These are phyloP conservation scores for Litsea cubeba DNA, from an alignment of 164 flowering plant species.

Conservation along the genomic window DNA sequence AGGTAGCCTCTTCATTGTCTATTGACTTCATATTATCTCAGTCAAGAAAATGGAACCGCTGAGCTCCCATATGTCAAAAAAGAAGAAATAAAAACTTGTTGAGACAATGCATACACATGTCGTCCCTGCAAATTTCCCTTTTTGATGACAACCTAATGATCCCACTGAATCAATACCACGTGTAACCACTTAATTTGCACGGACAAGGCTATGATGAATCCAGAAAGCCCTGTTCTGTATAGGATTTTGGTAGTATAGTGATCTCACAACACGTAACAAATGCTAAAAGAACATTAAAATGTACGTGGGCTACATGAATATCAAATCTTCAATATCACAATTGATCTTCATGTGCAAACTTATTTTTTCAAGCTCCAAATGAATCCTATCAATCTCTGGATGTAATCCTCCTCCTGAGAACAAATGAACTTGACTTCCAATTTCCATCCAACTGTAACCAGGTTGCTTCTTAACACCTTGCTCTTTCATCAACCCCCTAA, in stretches of 20 bases:
- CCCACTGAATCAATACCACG: not conserved
- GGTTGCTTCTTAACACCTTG: constrained; percentile 43
- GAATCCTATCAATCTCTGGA: constrained; percentile 34
- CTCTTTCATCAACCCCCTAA: constrained; percentile 38
- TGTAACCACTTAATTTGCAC: not conserved
- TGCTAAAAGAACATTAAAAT: not conserved
- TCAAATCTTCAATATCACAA: not conserved
- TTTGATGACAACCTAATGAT: not conserved
- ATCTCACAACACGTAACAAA: too few species aligned
- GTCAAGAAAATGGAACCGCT: too few species aligned
- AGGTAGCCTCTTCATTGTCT: too few species aligned
- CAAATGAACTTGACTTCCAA: constrained; percentile 32
- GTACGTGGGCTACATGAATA: not conserved
- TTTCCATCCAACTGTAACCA: constrained; percentile 49
- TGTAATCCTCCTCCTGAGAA: constrained; percentile 48
- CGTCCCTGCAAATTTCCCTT: not conserved
- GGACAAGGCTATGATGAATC: not conserved
- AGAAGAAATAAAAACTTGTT: too few species aligned
- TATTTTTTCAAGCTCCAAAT: constrained; percentile 24
- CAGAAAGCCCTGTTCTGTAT: not conserved
- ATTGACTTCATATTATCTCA: too few species aligned
- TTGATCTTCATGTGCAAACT: constrained; percentile 27
- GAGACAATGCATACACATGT: not conserved
- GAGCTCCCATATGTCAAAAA: not conserved
- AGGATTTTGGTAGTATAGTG: not conserved